Conservation (phyloP, 129 eudicot genomes). For the Centrapalus pauciflorus region DNA sequence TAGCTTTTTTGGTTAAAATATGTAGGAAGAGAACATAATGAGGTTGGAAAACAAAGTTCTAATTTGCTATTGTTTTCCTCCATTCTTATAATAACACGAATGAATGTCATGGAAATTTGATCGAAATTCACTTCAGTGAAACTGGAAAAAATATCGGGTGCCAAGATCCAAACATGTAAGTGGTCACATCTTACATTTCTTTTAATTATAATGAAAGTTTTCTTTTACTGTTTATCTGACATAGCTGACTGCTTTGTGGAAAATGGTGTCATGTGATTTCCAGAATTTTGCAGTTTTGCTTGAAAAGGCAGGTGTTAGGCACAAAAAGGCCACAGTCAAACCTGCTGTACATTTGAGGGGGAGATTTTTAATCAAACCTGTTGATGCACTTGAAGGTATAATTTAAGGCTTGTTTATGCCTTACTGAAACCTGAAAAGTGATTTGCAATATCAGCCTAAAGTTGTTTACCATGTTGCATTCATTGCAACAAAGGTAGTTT, state of each 20-base stretch:
- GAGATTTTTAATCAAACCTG: too few relatives aligned
- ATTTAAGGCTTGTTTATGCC: too few relatives aligned
- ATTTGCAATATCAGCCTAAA: too few relatives aligned
- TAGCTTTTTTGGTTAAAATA: neutral
- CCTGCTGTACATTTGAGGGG: too few relatives aligned
- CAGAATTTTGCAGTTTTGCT: constrained; percentile 59
- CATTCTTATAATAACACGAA: constrained; percentile 11
- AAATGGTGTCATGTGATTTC: constrained; percentile 5
- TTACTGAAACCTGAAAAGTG: too few relatives aligned
- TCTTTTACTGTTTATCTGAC: neutral
- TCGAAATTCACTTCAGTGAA: constrained; percentile 97
- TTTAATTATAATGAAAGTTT: neutral
- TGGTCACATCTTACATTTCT: constrained; percentile 5
- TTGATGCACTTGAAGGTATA: too few relatives aligned
- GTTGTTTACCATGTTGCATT: too few relatives aligned
- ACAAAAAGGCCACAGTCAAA: too few relatives aligned
- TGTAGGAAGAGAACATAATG: neutral
- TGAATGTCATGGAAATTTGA: constrained; percentile 76
- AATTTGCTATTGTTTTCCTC: neutral
- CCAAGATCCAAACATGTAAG: constrained; percentile 96
- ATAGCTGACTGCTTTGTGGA: constrained; percentile 10
- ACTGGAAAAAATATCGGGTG: constrained; percentile 97
- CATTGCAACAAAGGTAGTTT: too few relatives aligned
- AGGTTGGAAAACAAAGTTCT: constrained; percentile 5
- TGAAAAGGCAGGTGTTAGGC: constrained; percentile 96